Evolutionary conservation across 2,329 filamentous ascomycete species (phyloP).

Genomic region (Xylaria sp.): DNA sequence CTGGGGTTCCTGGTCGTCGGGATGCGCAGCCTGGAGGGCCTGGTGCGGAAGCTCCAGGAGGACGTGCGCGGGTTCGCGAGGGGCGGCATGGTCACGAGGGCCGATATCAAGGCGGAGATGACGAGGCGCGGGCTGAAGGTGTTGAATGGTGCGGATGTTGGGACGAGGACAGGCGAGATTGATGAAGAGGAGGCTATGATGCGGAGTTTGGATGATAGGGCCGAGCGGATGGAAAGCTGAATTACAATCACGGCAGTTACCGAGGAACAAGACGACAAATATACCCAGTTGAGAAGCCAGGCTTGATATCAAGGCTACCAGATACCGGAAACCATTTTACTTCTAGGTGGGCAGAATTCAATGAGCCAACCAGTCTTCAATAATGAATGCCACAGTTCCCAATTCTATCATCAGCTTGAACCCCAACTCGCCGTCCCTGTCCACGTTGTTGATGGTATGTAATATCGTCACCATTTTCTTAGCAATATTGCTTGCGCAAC

Average conservation of each 20-base stretch:
- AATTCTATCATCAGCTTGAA: not conserved
- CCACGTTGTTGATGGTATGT: not conserved
- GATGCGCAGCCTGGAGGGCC: slow-evolving; percentile 78
- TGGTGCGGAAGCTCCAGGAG: slow-evolving; percentile 64
- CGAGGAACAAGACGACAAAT: not conserved
- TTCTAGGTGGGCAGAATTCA: not conserved
- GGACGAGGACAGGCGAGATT: not conserved
- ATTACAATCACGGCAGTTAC: not conserved
- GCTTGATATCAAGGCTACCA: not conserved
- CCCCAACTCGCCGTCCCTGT: not conserved
- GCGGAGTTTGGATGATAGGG: slow-evolving; percentile 46
- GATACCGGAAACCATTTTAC: not conserved
- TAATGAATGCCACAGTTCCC: not conserved
- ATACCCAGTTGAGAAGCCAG: not conserved
- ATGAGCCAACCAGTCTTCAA: not conserved
- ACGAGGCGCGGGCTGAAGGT: slow-evolving; percentile 53
- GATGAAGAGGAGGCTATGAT: slow-evolving; percentile 54
- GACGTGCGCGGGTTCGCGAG: slow-evolving; percentile 55
- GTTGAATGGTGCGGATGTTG: slow-evolving; percentile 37
- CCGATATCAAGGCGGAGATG: slow-evolving; percentile 65
- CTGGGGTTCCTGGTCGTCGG: slow-evolving; percentile 90
- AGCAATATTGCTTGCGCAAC: no score
- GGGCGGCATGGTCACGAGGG: slow-evolving; percentile 61
- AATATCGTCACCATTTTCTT: not conserved
- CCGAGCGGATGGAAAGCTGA: slow-evolving; percentile 38